Evolutionary conservation across 495 filamentous ascomycete genomes (phyloP).

Genomic region (Aspergillus asperescens): DNA sequence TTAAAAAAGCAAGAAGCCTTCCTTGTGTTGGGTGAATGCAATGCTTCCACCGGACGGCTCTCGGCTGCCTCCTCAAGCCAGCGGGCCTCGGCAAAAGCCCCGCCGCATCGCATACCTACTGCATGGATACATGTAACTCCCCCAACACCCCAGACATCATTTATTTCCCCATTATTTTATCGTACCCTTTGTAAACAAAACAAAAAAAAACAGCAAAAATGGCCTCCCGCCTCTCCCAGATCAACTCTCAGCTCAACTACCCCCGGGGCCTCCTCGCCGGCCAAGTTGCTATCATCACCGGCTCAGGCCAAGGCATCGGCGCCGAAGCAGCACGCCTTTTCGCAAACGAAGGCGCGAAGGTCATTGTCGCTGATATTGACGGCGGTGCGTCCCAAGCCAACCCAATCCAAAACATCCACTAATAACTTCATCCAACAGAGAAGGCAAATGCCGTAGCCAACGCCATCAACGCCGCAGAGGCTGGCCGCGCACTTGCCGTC

Average conservation of each 20-base stretch:
- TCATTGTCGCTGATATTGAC: conserved; percentile 79
- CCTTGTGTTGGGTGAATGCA: background rate
- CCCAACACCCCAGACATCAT: background rate
- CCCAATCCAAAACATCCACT: background rate
- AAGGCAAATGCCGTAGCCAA: conserved; percentile 60
- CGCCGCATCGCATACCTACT: background rate
- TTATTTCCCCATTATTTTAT: conserved; percentile 16
- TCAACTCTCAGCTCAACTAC: conserved; percentile 73
- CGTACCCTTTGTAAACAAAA: conserved; percentile 4
- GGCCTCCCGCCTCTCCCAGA: conserved; percentile 56
- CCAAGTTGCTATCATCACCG: conserved; percentile 84
- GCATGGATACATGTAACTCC: too few relatives aligned
- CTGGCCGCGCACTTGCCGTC: conserved; percentile 58
- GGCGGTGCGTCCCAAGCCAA: conserved; percentile 37
- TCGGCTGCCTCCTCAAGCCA: background rate
- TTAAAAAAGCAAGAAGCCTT: too few relatives aligned
- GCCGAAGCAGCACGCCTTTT: conserved; percentile 77
- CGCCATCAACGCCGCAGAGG: conserved; percentile 55
- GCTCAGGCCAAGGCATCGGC: conserved; percentile 83
- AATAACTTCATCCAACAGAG: too few relatives aligned
- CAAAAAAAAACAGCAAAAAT: conserved; percentile 20
- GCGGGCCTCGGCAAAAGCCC: conserved; percentile 8
- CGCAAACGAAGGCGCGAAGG: conserved; percentile 79
- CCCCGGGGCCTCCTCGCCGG: conserved; percentile 69
- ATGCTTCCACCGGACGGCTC: background rate